Evolutionary conservation across 2,329 filamentous ascomycete genomes (phyloP), one percentile per base, ranked within the genome.

Genomic region (Helicocarpus griseus): DNA sequence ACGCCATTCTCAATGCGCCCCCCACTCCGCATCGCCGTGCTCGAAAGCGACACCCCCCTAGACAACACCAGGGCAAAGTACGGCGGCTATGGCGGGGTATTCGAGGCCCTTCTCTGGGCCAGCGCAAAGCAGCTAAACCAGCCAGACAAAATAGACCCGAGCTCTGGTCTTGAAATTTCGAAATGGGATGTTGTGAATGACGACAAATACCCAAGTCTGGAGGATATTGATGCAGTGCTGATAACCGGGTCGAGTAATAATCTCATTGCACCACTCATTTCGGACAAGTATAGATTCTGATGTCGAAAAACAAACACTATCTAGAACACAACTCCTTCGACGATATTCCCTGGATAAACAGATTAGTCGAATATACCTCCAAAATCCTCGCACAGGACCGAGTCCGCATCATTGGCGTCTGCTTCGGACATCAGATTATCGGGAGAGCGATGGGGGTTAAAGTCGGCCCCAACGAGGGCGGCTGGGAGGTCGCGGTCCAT

Each of bases 341-440:
- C 55, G 72, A 83, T 59, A 76, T 81, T 48, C 78, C 83, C 0
- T 95, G 89, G 89, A 91, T 93, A 56, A 56, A 83, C 39, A 81
- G 78, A 49, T 76, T 95, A 1, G 83, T 89, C 17, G 80, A 82
- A 1, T 95, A 82, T 61, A 81, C 79, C 0, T 72, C 75, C 48
- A 72, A 76, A 57, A 73, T 86, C 2, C 74, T 87, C 31, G 73
- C 88, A 11, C 77, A 84, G 56, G 73, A 77, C 24, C 74, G 81
- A 0, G 79, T 93, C 6, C 78, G 81, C 33, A 69, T 90, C n/a
- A 75, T 95, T 14, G 89, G 88, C 9, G 77, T 93, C 14, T 95
- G 89, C 69, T 95, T 91, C 66, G 89, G 89, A 4, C 89, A 94
- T 65, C 88, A 95, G 72, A 89, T 95, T 60, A 72, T 93, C 40